Percentiles rank a stretch among this genome's conserved stretches.
Conservation (phyloP, 352 stramenopile genomes). For the Globisporangium polare region DNA sequence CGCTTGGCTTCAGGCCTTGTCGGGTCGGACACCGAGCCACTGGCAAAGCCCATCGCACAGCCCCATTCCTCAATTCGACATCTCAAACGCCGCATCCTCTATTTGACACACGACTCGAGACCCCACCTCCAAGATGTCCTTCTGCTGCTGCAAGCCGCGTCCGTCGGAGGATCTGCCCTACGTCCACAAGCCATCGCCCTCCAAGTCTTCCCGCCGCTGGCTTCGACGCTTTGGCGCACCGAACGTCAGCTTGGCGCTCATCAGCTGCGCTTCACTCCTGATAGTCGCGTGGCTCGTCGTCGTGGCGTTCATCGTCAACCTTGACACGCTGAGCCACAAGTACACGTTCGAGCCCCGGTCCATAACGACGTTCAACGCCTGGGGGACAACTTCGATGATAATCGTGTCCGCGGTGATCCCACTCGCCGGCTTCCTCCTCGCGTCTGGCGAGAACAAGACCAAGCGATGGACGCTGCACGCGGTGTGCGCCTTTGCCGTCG, state of each 20-base stretch:
- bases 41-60: background rate
- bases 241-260: background rate
- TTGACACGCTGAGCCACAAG: background rate
- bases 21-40: no score
- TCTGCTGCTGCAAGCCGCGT: background rate
- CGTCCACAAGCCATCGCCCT: background rate
- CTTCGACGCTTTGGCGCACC: background rate
- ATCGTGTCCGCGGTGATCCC: background rate
- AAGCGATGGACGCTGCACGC: background rate
- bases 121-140: background rate
- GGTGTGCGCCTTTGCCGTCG: background rate
- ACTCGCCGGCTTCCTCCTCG: background rate
- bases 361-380: background rate
- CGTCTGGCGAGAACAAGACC: background rate
- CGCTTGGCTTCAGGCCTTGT: no score
- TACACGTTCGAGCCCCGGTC: constrained; percentile 1
- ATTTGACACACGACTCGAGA: background rate
- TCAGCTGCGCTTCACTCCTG: background rate
- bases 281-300: background rate
- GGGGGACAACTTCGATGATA: background rate
- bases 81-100: background rate
- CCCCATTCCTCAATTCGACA: background rate
- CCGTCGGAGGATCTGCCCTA: background rate
- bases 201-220: background rate
- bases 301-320: background rate